Evolutionary conservation across 2,329 filamentous ascomycete species (phyloP), one percentile per base, ranked within the genome.

Genomic region (Penicillium sp.): DNA sequence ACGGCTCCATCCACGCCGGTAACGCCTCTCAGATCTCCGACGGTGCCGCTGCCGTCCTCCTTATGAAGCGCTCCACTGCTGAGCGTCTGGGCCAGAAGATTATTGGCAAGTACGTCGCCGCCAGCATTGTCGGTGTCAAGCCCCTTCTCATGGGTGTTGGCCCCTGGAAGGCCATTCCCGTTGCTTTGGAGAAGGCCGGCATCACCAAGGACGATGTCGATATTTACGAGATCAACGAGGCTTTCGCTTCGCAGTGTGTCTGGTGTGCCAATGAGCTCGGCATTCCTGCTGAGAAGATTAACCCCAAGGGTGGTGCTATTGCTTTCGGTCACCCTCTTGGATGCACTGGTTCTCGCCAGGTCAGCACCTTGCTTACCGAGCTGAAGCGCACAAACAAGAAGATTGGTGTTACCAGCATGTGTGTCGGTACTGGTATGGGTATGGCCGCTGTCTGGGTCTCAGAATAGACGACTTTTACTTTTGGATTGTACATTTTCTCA

Each of bases 191-290:
- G 72, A 92, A 94, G 74, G 90, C 92, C 0, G 92, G 92, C 56
- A 86, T 99, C 66, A 81, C 80, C 71, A 90, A 88, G 75, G 88
- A 96, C 53, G 93, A 97, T 64, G 91, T 99, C 29, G 94, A 97
- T 72, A 93, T 97, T 70, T 97, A 85, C 70, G 94, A 99, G 84
- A 97, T 99, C 83, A 99, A 99, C 81, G 94, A 99, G 83, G 94
- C 94, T 1, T 99, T 99, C 74, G 94, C 94, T 31, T 90, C 86
- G 60, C 93, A 97, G 82, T 96, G 91, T 75, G 76, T 97, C 62
- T 97, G 89, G 89, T 97, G 92, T 75, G 85, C 90, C 59, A 90
- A 94, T 68, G 87, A 97, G 80, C 84, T 99, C 21, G 88, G 88
- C 42, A 77, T 99, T 27, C 89, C 91, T 49, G 71, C 81, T 57